Percentiles rank a stretch among this genome's conserved stretches.
Evolutionary conservation across 768 basidiomycete species (phyloP).

Genomic region (Tulasnella sp.): DNA sequence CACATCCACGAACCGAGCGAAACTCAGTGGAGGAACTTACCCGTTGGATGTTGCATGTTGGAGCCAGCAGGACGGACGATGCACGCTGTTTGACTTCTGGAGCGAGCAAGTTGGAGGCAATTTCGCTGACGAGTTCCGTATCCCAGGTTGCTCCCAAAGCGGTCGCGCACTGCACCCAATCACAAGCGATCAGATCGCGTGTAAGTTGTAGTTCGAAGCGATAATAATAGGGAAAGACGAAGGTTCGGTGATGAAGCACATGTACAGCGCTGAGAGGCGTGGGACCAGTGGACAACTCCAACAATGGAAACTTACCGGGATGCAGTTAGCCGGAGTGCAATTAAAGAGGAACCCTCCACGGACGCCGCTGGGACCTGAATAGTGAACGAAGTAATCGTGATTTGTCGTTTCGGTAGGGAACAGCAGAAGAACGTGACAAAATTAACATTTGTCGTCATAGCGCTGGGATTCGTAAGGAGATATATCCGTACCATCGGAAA

Average conservation of each 20-base stretch:
- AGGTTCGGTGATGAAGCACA: no score
- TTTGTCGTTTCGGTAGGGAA: no score
- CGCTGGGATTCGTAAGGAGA: not conserved
- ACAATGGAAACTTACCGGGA: slow-evolving; percentile 43
- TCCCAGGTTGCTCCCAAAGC: slow-evolving; percentile 51
- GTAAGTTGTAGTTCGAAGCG: no score
- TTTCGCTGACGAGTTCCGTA: slow-evolving; percentile 45
- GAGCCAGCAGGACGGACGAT: slow-evolving; percentile 56
- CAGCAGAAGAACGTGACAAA: no score
- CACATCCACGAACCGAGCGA: not conserved
- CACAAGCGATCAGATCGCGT: no score
- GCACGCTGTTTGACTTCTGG: slow-evolving; percentile 57
- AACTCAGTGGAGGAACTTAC: slow-evolving; percentile 25
- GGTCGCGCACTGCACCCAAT: slow-evolving; percentile 36
- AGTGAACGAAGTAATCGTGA: no score
- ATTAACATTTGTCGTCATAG: not conserved
- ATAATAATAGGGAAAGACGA: no score
- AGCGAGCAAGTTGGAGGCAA: slow-evolving; percentile 49
- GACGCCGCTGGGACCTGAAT: slow-evolving; percentile 59
- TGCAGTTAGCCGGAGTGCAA: slow-evolving; percentile 58
- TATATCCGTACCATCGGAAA: not conserved
- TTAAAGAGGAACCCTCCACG: slow-evolving; percentile 10
- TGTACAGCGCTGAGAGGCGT: no score
- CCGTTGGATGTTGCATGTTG: slow-evolving; percentile 69
- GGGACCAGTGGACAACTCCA: no score